These are phyloP conservation scores for Rhodocollybia butyracea DNA, from an alignment of 768 basidiomycete species.

Conservation along the genomic window DNA sequence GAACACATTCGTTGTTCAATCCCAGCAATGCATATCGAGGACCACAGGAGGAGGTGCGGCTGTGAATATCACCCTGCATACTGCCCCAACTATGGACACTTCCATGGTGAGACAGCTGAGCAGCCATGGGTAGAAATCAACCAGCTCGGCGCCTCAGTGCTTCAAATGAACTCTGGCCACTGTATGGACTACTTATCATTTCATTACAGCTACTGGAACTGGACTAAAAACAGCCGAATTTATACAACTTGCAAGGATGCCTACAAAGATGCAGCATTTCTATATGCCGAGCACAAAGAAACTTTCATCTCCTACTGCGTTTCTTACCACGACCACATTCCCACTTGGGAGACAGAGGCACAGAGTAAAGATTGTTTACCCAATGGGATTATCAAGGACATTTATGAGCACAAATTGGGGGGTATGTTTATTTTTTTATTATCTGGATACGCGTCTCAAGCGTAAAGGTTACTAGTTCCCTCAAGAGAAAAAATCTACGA, in stretches of 20 bases:
- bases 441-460: neutral
- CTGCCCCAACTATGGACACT: neutral
- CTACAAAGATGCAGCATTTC: neutral
- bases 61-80: neutral
- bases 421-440: neutral
- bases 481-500: neutral
- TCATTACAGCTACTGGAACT: neutral
- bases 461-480: neutral
- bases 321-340: neutral
- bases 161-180: neutral
- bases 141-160: neutral
- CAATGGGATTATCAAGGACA: neutral
- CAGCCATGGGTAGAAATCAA: neutral
- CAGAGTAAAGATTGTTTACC: neutral
- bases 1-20: neutral
- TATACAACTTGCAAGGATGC: neutral
- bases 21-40: neutral
- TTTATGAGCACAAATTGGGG: neutral
- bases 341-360: neutral
- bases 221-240: neutral
- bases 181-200: neutral
- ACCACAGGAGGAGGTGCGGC: neutral
- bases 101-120: neutral
- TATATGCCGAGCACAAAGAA: neutral
- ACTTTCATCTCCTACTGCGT: neutral